Percentiles rank a stretch among this genome's conserved stretches.
Conservation (phyloP, 495 filamentous ascomycete species). For the Jackrogersella multiformis region DNA sequence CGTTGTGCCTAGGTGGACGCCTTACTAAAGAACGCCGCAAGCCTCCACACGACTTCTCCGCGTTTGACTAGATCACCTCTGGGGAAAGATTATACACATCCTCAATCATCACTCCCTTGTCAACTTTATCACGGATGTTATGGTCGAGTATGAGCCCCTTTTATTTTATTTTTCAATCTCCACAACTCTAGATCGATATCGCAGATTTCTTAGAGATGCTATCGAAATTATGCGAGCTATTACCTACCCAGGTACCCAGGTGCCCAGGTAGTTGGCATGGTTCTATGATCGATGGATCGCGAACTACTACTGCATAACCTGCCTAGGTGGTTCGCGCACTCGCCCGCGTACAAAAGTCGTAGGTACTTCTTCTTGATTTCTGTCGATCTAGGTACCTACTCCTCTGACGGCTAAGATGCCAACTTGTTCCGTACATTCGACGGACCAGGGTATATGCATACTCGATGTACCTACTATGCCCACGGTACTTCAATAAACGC, state of each 20-base stretch:
- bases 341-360: conserved; percentile 7
- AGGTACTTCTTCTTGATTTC: conserved; percentile 14
- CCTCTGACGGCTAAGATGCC: conserved; percentile 1
- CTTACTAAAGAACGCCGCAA: conserved; percentile 17
- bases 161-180: conserved; percentile 2
- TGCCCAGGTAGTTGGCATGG: neutral
- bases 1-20: conserved; percentile 31
- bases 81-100: conserved; percentile 30
- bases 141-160: neutral
- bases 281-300: conserved; percentile 3
- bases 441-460: conserved; percentile 19
- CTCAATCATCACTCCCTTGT: neutral
- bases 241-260: too few species aligned
- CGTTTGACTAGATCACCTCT: conserved; percentile 9
- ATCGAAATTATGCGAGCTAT: neutral
- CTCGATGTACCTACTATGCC: conserved; percentile 12
- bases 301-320: conserved; percentile 20
- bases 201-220: neutral
- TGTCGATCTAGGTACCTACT: neutral
- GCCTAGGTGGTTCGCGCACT: conserved; percentile 30
- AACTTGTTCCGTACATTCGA: neutral
- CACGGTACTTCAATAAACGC: conserved; percentile 15
- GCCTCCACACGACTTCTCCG: conserved; percentile 5
- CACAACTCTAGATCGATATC: conserved; percentile 2
- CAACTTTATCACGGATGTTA: neutral